Percentiles rank a stretch among this genome's conserved stretches.
These are phyloP conservation scores for Colletotrichum spaethianum DNA, from an alignment of 2,329 filamentous ascomycete genomes.

Conservation along the genomic window DNA sequence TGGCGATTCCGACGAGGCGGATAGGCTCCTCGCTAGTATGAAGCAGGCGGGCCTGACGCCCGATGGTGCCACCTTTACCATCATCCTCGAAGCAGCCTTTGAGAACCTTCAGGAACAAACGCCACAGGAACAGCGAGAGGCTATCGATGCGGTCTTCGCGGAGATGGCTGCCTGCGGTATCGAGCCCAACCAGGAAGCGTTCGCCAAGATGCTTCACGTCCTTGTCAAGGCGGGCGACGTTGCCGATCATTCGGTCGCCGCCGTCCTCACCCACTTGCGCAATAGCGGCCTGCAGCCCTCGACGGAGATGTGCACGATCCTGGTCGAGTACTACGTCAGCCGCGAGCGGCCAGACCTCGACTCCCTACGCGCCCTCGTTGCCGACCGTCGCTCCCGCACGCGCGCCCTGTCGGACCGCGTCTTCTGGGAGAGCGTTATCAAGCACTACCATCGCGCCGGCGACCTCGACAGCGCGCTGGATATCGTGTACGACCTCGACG, in stretches of 20 bases:
- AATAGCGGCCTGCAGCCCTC: slow-evolving; percentile 66
- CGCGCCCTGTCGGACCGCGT: slow-evolving; percentile 45
- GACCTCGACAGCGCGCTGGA: slow-evolving; percentile 42
- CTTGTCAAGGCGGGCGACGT: slow-evolving; percentile 64
- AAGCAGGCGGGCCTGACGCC: slow-evolving; percentile 65
- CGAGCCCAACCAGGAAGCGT: slow-evolving; percentile 73
- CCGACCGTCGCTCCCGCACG: slow-evolving; percentile 55
- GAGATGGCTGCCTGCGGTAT: slow-evolving; percentile 72
- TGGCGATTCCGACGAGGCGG: slow-evolving; percentile 62
- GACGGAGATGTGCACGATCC: slow-evolving; percentile 80
- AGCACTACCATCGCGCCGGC: slow-evolving; percentile 35
- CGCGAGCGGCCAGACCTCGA: slow-evolving; percentile 70
- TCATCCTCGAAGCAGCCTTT: slow-evolving; percentile 75
- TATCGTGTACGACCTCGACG: slow-evolving; percentile 62
- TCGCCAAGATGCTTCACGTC: slow-evolving; percentile 78
- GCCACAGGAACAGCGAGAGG: slow-evolving; percentile 65
- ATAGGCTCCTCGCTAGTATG: slow-evolving; percentile 73
- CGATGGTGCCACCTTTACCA: slow-evolving; percentile 80
- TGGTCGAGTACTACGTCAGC: slow-evolving; percentile 77
- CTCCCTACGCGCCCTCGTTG: slow-evolving; percentile 73
- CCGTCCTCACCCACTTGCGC: slow-evolving; percentile 75
- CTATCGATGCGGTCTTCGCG: slow-evolving; percentile 68
- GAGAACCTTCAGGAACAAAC: slow-evolving; percentile 55
- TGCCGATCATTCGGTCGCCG: slow-evolving; percentile 66
- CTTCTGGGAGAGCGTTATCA: slow-evolving; percentile 43